A percentile compares a stretch with the other conserved stretches of the same genome.
phyloP scores from a whole-genome alignment of 495 filamentous ascomycete species.

The Aspergillus saccharolyticus region DNA sequence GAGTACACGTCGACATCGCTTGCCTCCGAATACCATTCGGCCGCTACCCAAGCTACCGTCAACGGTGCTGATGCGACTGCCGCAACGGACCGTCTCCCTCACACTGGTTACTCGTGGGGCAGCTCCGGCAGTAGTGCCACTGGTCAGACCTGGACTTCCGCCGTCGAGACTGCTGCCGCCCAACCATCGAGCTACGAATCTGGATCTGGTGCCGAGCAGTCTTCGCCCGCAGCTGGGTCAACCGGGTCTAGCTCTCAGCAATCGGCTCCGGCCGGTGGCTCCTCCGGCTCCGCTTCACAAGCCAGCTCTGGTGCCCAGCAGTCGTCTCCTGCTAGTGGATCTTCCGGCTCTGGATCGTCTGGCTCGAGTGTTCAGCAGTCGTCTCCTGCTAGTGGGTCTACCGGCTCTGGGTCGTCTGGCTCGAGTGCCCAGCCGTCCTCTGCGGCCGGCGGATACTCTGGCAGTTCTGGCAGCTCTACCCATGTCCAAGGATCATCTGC shows the following conservation, averaged over 20 bases:
- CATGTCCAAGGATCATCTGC: background rate
- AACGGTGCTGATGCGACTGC: background rate
- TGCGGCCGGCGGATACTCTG: background rate
- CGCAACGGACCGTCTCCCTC: background rate
- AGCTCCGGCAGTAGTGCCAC: background rate
- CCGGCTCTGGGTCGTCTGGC: no score
- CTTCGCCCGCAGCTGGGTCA: background rate
- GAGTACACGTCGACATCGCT: background rate
- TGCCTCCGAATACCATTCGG: background rate
- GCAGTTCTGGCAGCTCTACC: background rate
- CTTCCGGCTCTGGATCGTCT: background rate
- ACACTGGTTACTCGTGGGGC: background rate
- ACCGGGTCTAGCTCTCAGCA: background rate
- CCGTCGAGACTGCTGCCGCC: background rate
- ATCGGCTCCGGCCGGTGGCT: background rate
- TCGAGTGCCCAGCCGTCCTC: background rate
- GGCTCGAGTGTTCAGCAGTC: background rate
- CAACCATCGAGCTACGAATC: background rate
- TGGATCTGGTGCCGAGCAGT: background rate
- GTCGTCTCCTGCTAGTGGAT: background rate
- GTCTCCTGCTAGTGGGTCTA: background rate
- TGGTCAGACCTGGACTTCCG: background rate
- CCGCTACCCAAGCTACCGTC: conserved; percentile 9
- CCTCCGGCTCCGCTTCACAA: background rate
- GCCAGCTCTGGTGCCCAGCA: background rate